Conservation (phyloP, 148 eudicot genomes). For the Camellia granthamiana region DNA sequence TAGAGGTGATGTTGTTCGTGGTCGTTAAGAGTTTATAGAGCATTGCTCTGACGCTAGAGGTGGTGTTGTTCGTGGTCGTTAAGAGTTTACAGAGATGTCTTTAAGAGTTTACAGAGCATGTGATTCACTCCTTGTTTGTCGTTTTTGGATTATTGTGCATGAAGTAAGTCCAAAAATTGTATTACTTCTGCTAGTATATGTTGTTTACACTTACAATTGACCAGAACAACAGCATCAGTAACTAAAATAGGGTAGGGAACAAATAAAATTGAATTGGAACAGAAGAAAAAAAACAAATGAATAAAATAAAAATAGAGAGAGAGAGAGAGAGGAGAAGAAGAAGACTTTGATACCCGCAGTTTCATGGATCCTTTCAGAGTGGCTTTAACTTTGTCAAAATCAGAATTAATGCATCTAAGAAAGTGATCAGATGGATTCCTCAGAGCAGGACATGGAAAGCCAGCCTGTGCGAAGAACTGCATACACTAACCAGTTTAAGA, state of each 20-base stretch:
- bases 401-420: constrained; percentile 87
- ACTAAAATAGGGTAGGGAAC: neutral
- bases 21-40: too few relatives aligned
- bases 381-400: constrained; percentile 95
- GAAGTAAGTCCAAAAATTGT: too few relatives aligned
- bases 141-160: too few relatives aligned
- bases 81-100: too few relatives aligned
- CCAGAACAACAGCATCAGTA: neutral
- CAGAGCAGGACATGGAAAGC: constrained; percentile 91
- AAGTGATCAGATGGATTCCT: constrained; percentile 98
- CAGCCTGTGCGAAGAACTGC: constrained; percentile 97
- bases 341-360: constrained; percentile 51
- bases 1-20: too few relatives aligned
- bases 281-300: neutral
- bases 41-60: too few relatives aligned
- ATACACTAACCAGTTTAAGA: constrained; percentile 4
- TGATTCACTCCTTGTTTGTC: too few relatives aligned
- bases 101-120: too few relatives aligned
- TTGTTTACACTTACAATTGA: neutral
- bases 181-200: too few relatives aligned
- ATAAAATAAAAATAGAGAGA: too few relatives aligned
- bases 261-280: neutral
- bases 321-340: neutral
- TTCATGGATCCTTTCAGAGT: constrained; percentile 98
- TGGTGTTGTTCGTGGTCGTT: too few relatives aligned